Base-by-base conservation (phyloP, 441 rosid genomes). In the Adansonia madagascariensis region DNA sequence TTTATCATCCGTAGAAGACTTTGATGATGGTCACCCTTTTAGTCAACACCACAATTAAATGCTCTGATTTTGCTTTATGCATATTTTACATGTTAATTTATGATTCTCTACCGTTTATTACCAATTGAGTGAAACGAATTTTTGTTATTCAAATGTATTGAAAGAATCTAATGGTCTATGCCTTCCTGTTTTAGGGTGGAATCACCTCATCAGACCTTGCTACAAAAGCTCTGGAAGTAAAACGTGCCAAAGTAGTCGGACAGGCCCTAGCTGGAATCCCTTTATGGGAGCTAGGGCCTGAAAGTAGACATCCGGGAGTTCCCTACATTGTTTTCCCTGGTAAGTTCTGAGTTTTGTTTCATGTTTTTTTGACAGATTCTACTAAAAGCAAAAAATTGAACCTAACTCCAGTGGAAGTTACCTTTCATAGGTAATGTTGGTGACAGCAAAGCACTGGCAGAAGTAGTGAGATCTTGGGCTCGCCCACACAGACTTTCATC, bases 251-350 rank as follows among this genome's bases (percentile, higher is more conserved):
- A 85, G 89, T 95, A 79, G 87, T 90, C 49, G 99, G 99, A 75
- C 97, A 95, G 85, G 98, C 99, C 80, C 88, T 95, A 50, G 88
- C 99, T 66, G 99, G 99, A 82, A 94, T 95, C 77, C 99, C 99
- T 67, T 81, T 95, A 79, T 95, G 99, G 99, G 88, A 92, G 89
- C 85, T 95, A 66, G 99, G 99, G 84, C 87, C 97, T 55, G 97
- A 94, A 87, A 95, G 97, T 82, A 94, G 93, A 84, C 97, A 94
- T 85, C 98, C 99, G 0, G 94, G 98, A 76, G 95, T 94, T 80
- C 99, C 98, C 27, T 95, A 94, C 84, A 90, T 95, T 83, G 99
- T 95, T 73, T 95, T 95, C 84, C 99, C 98, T 2, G 99, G 99
- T 94, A 89, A 83, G 55, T 75, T 55, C 63, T 62, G 31, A 22